Evolutionary conservation across 2,329 filamentous ascomycete genomes (phyloP).

Genomic region (Cladosporium velox): DNA sequence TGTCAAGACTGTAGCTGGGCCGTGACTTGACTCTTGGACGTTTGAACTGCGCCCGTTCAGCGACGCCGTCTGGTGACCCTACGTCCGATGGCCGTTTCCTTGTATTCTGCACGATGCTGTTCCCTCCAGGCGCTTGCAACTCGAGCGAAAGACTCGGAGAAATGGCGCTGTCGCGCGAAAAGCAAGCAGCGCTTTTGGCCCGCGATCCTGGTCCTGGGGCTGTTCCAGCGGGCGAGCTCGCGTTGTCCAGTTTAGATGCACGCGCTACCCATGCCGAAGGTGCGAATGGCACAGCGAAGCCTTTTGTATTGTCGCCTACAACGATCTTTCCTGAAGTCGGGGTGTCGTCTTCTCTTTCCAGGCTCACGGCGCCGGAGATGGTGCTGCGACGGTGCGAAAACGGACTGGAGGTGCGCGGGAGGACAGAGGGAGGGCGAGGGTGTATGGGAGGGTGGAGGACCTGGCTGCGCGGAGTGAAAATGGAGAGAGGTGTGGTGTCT

Average conservation of each 20-base stretch:
- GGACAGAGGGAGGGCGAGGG: not conserved
- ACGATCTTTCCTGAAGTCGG: not conserved
- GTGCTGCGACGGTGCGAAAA: slow-evolving; percentile 6
- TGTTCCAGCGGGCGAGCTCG: not conserved
- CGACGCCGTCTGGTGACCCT: slow-evolving; percentile 1
- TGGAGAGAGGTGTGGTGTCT: slow-evolving; percentile 5
- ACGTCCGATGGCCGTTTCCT: slow-evolving; percentile 14
- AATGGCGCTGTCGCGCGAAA: not conserved
- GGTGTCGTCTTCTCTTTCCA: not conserved
- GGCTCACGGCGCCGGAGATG: not conserved
- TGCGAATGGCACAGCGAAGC: not conserved
- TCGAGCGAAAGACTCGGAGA: not conserved
- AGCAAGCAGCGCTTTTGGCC: not conserved
- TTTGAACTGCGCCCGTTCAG: slow-evolving; percentile 22
- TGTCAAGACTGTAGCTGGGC: slow-evolving; percentile 29
- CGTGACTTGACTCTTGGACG: slow-evolving; percentile 26
- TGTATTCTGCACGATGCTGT: not conserved
- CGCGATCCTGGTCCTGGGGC: not conserved
- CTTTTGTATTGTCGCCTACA: not conserved
- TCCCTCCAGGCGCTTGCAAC: not conserved
- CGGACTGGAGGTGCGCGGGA: slow-evolving; percentile 8
- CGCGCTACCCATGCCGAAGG: slow-evolving; percentile 14
- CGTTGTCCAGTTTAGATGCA: not conserved
- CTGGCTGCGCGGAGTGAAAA: slow-evolving; percentile 10
- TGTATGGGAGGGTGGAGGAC: not conserved